These are phyloP conservation scores for Penicillium sp. DNA, from an alignment of 2,329 filamentous ascomycete genomes.

Conservation along the genomic window DNA sequence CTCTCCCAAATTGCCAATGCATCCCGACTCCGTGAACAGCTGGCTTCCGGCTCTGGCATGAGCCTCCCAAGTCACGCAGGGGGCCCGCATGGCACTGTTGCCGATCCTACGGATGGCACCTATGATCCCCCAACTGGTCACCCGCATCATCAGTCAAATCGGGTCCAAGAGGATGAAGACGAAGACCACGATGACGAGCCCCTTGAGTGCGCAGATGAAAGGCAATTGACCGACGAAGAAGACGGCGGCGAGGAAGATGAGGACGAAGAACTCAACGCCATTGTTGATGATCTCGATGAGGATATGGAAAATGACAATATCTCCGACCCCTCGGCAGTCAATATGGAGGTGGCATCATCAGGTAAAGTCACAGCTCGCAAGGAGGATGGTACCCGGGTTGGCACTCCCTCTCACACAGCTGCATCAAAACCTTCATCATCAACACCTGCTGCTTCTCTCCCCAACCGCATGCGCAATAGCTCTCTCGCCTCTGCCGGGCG, in stretches of 20 bases:
- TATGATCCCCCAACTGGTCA: slow-evolving; percentile 46
- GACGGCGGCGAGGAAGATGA: slow-evolving; percentile 59
- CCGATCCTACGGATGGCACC: slow-evolving; percentile 43
- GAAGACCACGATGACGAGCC: slow-evolving; percentile 64
- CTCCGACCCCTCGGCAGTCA: slow-evolving; percentile 84
- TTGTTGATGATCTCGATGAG: slow-evolving; percentile 88
- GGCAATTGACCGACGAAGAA: slow-evolving; percentile 70
- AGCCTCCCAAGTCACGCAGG: slow-evolving; percentile 18
- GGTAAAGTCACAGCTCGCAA: slow-evolving; percentile 89
- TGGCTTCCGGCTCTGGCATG: slow-evolving; percentile 27
- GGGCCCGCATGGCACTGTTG: slow-evolving; percentile 31
- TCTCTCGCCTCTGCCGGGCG: slow-evolving; percentile 57
- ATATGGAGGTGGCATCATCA: slow-evolving; percentile 80
- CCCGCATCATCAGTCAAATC: slow-evolving; percentile 61
- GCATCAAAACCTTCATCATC: slow-evolving; percentile 46
- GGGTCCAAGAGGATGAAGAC: slow-evolving; percentile 56
- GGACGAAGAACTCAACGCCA: slow-evolving; percentile 69
- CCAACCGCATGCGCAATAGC: slow-evolving; percentile 28
- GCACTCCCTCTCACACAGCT: slow-evolving; percentile 70
- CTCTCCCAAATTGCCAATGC: slow-evolving; percentile 73
- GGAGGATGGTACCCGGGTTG: slow-evolving; percentile 84
- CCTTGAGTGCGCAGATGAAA: slow-evolving; percentile 91
- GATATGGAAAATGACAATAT: slow-evolving; percentile 73
- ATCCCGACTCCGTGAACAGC: slow-evolving; percentile 58
- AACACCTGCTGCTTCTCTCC: slow-evolving; percentile 21